phyloP scores from a whole-genome alignment of 73 alveolate genomes.

The Loxodes magnus region DNA sequence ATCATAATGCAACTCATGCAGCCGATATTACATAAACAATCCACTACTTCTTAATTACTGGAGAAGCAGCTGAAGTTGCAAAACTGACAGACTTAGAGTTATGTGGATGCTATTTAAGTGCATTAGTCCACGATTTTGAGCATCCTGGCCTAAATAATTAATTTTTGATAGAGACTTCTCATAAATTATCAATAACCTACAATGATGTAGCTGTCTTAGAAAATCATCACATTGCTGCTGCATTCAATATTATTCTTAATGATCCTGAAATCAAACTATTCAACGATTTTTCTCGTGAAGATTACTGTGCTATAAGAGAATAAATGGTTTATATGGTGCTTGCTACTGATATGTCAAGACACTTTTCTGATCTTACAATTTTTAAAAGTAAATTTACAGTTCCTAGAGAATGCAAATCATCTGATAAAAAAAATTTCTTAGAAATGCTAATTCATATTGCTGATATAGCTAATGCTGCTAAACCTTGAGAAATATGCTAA shows the following conservation, averaged over 20 bases:
- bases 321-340: constrained; percentile 47
- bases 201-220: constrained; percentile 83
- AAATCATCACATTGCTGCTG: constrained; percentile 74
- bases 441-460: constrained; percentile 59
- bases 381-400: constrained; percentile 26
- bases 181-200: constrained; percentile 59
- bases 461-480: constrained; percentile 74
- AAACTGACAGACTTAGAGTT: constrained; percentile 35
- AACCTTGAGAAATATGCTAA: constrained; percentile 45
- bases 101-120: constrained; percentile 33
- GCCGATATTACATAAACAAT: constrained; percentile 73
- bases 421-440: constrained; percentile 5
- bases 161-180: constrained; percentile 46
- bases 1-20: constrained; percentile 67
- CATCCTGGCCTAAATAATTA: constrained; percentile 68
- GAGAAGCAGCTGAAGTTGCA: constrained; percentile 42
- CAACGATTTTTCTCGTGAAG: constrained; percentile 32
- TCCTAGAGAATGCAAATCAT: background rate
- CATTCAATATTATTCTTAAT: constrained; percentile 54
- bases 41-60: constrained; percentile 39
- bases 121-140: constrained; percentile 63
- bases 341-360: constrained; percentile 31
- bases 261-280: constrained; percentile 27
- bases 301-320: constrained; percentile 37
- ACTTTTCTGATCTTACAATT: constrained; percentile 31